A percentile compares a stretch with the other conserved stretches of the same genome.
phyloP scores from a whole-genome alignment of 352 stramenopile species.

The Peronospora destructor region DNA sequence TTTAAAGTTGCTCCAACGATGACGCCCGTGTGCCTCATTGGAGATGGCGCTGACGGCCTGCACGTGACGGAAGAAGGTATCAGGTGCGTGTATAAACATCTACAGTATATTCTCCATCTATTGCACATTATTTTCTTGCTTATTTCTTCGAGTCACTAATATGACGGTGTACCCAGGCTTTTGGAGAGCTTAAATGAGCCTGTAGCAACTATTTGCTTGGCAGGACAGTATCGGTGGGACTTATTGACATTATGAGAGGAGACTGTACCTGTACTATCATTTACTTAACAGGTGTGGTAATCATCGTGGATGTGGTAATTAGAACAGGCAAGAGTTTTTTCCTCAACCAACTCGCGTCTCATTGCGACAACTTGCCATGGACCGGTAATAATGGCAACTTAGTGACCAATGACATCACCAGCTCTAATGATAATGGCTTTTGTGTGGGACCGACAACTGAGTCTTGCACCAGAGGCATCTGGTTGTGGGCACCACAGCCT shows the following conservation, averaged over 20 bases:
- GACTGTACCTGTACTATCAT: neutral
- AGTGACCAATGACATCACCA: conserved; percentile 4
- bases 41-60: conserved; percentile 41
- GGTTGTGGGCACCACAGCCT: conserved; percentile 67
- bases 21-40: conserved; percentile 58
- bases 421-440: conserved; percentile 34
- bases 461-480: conserved; percentile 81
- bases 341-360: conserved; percentile 70
- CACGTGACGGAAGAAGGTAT: conserved; percentile 46
- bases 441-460: conserved; percentile 75
- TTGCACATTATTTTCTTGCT: neutral
- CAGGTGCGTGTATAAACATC: conserved; percentile 21
- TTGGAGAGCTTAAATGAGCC: conserved; percentile 60
- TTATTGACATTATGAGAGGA: neutral
- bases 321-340: conserved; percentile 87
- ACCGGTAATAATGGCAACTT: conserved; percentile 9
- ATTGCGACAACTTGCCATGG: conserved; percentile 20
- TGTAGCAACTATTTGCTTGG: conserved; percentile 71
- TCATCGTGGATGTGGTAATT: neutral
- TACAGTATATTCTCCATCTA: neutral
- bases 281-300: neutral
- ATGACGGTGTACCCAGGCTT: conserved; percentile 23
- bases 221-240: conserved; percentile 68
- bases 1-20: conserved; percentile 7
- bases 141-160: conserved; percentile 6